Evolutionary conservation across 176 grass and related monocot genomes (phyloP), one percentile per base, ranked within the genome.

Genomic region (Ensete ventricosum): DNA sequence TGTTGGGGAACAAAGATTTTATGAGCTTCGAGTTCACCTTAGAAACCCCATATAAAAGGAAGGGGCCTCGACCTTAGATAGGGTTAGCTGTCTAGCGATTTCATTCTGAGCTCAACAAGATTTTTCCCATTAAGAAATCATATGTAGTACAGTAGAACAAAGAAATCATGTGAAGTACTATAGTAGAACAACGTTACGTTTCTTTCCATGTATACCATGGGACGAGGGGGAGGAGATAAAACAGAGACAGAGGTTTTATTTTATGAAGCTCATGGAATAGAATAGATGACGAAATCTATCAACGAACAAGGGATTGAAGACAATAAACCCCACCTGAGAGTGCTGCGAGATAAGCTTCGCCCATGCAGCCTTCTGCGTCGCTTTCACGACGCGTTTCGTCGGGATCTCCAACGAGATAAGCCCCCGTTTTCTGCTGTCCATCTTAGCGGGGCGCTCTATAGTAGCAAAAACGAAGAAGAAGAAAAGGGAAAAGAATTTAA

Each of bases 261-360:
- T 60, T 17, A n/a, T n/a, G 2, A n/a, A 60, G 16, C 17, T 19
- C 2, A 60, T 60, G 57, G 5, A 60, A 60, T 1, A 21, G 0
- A n/a, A 60, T n/a, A 9, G 1, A 62, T 76, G 74, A 55, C 63
- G 54, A 81, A 59, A 43, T 54, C 26, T 83, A 52, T 57, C 51
- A 64, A 71, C 57, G 9, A 16, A 62, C 64, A 19, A 51, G 23
- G 65, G 62, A 49, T 62, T 52, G 49, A 21, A 52, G 51, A 69
- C 12, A 67, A 34, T 7, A 75, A 52, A 54, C 6, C 57, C 9
- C 26, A 89, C 96, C 96, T 94, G 84, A 43, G 96, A 87, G 58
- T 79, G 82, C 76, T 99, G 88, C n/a, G 96, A 99, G 9, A 99
- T 85, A 29, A 99, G 81, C 76, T 91, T 99, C 1, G 88, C 96